A percentile compares a stretch with the other conserved stretches of the same genome.
Conservation (phyloP, 805 yeast species). For the Saccharomycopsis lassenensis region DNA sequence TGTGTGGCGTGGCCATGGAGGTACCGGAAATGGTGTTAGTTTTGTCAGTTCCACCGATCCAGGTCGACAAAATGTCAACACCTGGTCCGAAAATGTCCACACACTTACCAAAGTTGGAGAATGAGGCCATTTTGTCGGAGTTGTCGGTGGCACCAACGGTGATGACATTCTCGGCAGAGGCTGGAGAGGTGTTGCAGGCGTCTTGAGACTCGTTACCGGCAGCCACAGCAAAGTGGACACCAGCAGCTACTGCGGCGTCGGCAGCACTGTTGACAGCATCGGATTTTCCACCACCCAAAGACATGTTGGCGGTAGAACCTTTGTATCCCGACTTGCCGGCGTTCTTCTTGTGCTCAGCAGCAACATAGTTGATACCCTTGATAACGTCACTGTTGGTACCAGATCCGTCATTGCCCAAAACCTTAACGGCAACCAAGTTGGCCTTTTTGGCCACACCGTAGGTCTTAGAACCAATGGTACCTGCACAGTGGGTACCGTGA, state of each 20-base stretch:
- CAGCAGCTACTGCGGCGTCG: constrained; percentile 45
- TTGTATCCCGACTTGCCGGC: constrained; percentile 49
- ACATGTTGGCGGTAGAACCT: constrained; percentile 55
- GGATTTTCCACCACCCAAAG: constrained; percentile 48
- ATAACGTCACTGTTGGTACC: constrained; percentile 52
- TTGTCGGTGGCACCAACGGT: constrained; percentile 41
- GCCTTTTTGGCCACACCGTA: constrained; percentile 56
- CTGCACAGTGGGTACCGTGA: constrained; percentile 60
- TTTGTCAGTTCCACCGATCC: constrained; percentile 40
- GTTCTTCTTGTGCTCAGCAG: constrained; percentile 35
- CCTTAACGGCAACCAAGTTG: constrained; percentile 48
- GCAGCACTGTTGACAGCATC: constrained; percentile 48
- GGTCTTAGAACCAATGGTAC: constrained; percentile 46
- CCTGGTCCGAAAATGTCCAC: constrained; percentile 48
- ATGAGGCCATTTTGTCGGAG: constrained; percentile 36
- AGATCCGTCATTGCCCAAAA: constrained; percentile 45
- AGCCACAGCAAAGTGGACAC: constrained; percentile 50
- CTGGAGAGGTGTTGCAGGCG: constrained; percentile 50
- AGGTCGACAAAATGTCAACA: constrained; percentile 43
- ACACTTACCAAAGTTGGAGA: constrained; percentile 44
- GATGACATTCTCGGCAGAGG: constrained; percentile 43
- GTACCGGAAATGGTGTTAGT: constrained; percentile 47
- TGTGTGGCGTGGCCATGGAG: constrained; percentile 55
- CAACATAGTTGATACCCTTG: constrained; percentile 52
- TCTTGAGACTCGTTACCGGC: constrained; percentile 54